Conservation (phyloP, 208 protist species). For the Borovskyia barvae region DNA sequence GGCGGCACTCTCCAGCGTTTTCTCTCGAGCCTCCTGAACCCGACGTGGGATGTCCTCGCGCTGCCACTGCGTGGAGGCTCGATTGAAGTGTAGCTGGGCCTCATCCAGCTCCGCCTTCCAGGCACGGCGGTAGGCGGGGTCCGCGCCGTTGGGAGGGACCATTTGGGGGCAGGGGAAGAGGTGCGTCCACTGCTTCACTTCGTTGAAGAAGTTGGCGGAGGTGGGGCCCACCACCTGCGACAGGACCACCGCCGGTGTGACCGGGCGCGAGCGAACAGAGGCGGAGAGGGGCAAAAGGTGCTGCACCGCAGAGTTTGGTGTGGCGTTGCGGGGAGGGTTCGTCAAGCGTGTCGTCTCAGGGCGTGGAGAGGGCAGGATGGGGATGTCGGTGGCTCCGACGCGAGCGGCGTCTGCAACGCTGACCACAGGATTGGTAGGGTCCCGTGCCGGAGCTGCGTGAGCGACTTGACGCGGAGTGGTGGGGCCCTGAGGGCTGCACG, state of each 20-base stretch:
- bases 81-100: slow-evolving; percentile 27
- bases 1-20: slow-evolving; percentile 14
- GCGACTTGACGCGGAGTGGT: not conserved
- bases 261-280: not conserved
- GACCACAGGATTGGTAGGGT: not conserved
- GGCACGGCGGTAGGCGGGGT: slow-evolving; percentile 23
- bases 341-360: not conserved
- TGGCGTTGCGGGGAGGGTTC: too few species aligned
- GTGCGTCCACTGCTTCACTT: slow-evolving; percentile 38
- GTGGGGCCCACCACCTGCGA: slow-evolving; percentile 27
- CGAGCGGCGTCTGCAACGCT: not conserved
- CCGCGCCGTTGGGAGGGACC: slow-evolving; percentile 19
- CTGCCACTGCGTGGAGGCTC: slow-evolving; percentile 20
- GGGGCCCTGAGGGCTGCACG: not conserved
- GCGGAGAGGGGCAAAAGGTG: too few species aligned
- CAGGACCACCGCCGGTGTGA: not conserved
- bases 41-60: slow-evolving; percentile 22
- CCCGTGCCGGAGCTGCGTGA: too few species aligned
- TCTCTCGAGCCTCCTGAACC: slow-evolving; percentile 28
- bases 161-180: slow-evolving; percentile 33
- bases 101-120: slow-evolving; percentile 39
- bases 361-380: not conserved
- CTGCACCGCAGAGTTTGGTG: not conserved
- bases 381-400: not conserved
- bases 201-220: slow-evolving; percentile 41